Evolutionary conservation across 805 yeast species (phyloP).

Genomic region (Soucietia sequanensis): DNA sequence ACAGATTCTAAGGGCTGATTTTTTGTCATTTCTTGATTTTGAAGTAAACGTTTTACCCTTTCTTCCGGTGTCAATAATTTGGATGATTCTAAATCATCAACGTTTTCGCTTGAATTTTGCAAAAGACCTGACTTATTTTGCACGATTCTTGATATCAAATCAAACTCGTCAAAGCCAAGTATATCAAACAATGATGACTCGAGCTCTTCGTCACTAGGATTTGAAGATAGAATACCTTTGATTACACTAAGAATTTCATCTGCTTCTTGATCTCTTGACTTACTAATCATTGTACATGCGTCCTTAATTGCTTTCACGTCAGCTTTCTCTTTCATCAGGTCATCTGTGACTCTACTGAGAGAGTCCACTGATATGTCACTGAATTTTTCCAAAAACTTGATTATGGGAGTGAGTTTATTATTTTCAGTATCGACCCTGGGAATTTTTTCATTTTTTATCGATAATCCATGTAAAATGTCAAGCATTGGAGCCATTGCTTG

Average conservation of each 20-base stretch:
- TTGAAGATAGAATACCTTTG: constrained; percentile 33
- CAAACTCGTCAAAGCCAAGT: constrained; percentile 84
- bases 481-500: constrained; percentile 74
- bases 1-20: constrained; percentile 50
- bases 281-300: constrained; percentile 33
- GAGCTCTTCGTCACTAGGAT: constrained; percentile 52
- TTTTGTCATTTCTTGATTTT: constrained; percentile 49
- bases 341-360: constrained; percentile 17
- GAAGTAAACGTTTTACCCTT: constrained; percentile 50
- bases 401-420: constrained; percentile 23
- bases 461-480: constrained; percentile 39
- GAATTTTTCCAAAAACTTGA: constrained; percentile 35
- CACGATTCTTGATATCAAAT: constrained; percentile 64
- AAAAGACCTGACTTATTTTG: constrained; percentile 33
- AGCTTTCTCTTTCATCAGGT: constrained; percentile 11
- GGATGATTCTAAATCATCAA: constrained; percentile 12
- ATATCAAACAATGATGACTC: constrained; percentile 77
- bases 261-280: constrained; percentile 30
- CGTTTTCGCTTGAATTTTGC: constrained; percentile 12
- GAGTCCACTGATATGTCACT: constrained; percentile 35
- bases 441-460: constrained; percentile 14
- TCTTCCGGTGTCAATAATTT: constrained; percentile 52
- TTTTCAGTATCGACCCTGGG: constrained; percentile 41
- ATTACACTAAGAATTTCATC: constrained; percentile 20
- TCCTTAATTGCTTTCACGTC: constrained; percentile 21